Evolutionary conservation across 352 stramenopile genomes (phyloP).

Genomic region (Globisporangium cylindrosporum): DNA sequence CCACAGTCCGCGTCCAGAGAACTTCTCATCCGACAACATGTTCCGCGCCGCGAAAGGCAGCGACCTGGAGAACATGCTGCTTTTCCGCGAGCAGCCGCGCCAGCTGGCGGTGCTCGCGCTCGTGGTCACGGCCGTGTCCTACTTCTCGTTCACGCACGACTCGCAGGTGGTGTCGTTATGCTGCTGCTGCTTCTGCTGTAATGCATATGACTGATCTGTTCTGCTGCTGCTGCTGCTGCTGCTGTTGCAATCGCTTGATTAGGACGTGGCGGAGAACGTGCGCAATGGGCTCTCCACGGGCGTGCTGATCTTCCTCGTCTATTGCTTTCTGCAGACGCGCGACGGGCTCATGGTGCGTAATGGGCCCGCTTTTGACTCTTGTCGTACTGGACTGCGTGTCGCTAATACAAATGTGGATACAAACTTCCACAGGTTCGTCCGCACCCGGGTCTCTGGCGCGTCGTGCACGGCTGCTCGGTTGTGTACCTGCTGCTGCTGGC

Average conservation of each 20-base stretch:
- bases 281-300: constrained; percentile 58
- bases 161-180: constrained; percentile 29
- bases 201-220: constrained; percentile 1
- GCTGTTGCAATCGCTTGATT: background rate
- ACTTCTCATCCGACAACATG: constrained; percentile 14
- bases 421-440: constrained; percentile 31
- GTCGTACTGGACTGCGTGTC: background rate
- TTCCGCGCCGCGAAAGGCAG: constrained; percentile 54
- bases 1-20: constrained; percentile 6
- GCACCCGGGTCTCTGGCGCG: constrained; percentile 73
- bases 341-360: constrained; percentile 70
- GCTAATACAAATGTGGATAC: constrained; percentile 1
- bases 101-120: constrained; percentile 69
- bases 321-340: constrained; percentile 82
- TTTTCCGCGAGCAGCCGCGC: constrained; percentile 78
- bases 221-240: background rate
- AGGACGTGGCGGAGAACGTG: constrained; percentile 64
- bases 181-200: background rate
- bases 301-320: constrained; percentile 79
- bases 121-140: constrained; percentile 59
- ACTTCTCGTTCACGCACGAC: constrained; percentile 84
- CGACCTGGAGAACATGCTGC: constrained; percentile 59
- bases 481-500: constrained; percentile 76
- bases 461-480: constrained; percentile 78
- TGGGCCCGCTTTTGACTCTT: too few relatives aligned